phyloP scores from a whole-genome alignment of 257 asterid species.

The Handroanthus guayacan region DNA sequence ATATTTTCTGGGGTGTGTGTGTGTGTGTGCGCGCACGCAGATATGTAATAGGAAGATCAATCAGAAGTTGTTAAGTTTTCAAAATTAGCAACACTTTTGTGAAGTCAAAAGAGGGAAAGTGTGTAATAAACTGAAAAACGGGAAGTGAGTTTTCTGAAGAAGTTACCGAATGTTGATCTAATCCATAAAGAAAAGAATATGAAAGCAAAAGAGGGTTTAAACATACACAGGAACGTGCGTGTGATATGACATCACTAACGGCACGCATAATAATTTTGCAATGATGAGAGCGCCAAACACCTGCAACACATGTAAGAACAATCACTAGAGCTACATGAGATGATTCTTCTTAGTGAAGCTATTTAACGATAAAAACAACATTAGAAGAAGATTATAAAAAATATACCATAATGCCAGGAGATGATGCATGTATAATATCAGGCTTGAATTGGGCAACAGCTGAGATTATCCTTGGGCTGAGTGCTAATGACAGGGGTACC shows the following conservation, averaged over 20 bases:
- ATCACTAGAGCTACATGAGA: background rate
- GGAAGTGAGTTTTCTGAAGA: background rate
- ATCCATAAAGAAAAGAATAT: background rate
- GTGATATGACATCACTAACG: slow-evolving; percentile 95
- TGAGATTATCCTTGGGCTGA: slow-evolving; percentile 98
- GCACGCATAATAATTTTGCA: slow-evolving; percentile 82
- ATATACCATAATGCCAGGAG: slow-evolving; percentile 96
- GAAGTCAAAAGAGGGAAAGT: background rate
- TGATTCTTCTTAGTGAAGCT: background rate
- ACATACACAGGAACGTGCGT: slow-evolving; percentile 97
- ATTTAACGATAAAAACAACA: slow-evolving; percentile 8
- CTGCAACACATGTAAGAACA: slow-evolving; percentile 42
- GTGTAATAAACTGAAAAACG: background rate
- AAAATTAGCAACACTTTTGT: background rate
- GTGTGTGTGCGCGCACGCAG: background rate
- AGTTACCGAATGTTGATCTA: slow-evolving; percentile 5
- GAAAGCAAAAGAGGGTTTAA: slow-evolving; percentile 12
- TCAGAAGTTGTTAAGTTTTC: background rate
- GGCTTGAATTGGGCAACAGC: slow-evolving; percentile 94
- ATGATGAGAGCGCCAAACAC: slow-evolving; percentile 93
- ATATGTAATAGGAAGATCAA: background rate
- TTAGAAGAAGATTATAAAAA: slow-evolving; percentile 25
- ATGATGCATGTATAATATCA: slow-evolving; percentile 95
- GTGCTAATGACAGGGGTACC: slow-evolving; percentile 94
- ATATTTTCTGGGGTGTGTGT: background rate